These are phyloP conservation scores for Spongiforma sp. DNA, from an alignment of 1,284 basidiomycete species.

Conservation along the genomic window DNA sequence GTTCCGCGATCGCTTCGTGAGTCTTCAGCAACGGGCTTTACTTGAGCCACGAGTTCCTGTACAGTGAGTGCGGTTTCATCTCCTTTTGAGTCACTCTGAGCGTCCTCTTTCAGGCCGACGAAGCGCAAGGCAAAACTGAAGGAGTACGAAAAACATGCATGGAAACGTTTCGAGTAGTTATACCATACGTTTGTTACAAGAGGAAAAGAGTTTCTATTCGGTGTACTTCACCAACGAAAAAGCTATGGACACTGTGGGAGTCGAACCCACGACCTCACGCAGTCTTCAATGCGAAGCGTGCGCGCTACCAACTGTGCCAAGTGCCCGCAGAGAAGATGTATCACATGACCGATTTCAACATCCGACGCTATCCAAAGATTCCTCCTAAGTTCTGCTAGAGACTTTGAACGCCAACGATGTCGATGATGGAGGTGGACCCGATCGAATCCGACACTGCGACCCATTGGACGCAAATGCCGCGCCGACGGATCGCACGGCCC, in stretches of 20 bases:
- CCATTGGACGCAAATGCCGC: conserved; percentile 7
- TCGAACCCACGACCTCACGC: conserved; percentile 46
- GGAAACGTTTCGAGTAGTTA: conserved; percentile 75
- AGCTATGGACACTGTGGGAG: conserved; percentile 41
- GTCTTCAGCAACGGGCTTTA: conserved; percentile 78
- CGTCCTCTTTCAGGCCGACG: conserved; percentile 42
- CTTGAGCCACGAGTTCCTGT: conserved; percentile 78
- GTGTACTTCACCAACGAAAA: conserved; percentile 26
- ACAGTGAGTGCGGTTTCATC: conserved; percentile 55
- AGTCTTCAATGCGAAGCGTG: conserved; percentile 41
- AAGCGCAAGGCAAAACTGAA: conserved; percentile 62
- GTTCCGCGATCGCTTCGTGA: conserved; percentile 89
- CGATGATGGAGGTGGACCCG: conserved; percentile 37
- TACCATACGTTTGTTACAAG: background rate
- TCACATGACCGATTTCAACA: background rate
- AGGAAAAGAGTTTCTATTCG: no score
- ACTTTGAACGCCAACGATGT: background rate
- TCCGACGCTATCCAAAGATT: conserved; percentile 9
- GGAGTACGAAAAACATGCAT: conserved; percentile 90
- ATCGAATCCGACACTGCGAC: conserved; percentile 31
- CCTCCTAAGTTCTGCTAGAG: background rate
- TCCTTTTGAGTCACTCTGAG: conserved; percentile 8
- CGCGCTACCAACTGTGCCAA: conserved; percentile 48
- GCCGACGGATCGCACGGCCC: conserved; percentile 36
- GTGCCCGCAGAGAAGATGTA: conserved; percentile 18